A percentile compares a stretch with the other conserved stretches of the same genome.
phyloP scores from a whole-genome alignment of 164 flowering plant species.

The Magnolia sinica region DNA sequence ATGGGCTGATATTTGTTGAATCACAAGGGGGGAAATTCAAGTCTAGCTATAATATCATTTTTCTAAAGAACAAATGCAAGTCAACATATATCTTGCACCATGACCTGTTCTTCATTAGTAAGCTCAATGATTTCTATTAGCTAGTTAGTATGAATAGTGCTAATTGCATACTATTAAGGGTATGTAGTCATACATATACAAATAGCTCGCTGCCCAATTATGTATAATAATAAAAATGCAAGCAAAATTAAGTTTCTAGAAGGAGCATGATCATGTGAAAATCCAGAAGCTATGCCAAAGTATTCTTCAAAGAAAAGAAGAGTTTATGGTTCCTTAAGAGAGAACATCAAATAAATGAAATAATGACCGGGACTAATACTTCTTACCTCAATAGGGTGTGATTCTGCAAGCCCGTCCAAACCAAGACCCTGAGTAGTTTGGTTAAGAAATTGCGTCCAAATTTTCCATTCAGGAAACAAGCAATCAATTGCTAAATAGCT shows the following conservation, averaged over 20 bases:
- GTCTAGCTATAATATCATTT: no score
- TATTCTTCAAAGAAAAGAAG: not conserved
- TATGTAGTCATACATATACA: no score
- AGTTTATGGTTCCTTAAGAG: not conserved
- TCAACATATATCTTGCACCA: no score
- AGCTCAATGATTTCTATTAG: no score
- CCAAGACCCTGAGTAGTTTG: conserved; percentile 78
- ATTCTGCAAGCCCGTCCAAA: conserved; percentile 85
- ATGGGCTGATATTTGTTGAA: no score
- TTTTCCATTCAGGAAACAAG: conserved; percentile 93
- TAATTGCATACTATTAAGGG: no score
- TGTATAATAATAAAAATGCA: no score
- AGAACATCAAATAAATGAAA: not conserved
- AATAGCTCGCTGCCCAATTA: no score
- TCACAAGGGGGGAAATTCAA: no score
- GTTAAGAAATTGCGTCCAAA: conserved; percentile 97
- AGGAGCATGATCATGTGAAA: not conserved
- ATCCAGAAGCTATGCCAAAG: not conserved
- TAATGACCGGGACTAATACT: not conserved
- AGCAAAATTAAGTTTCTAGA: not conserved
- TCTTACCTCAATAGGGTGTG: conserved; percentile 94
- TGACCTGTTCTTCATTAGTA: no score
- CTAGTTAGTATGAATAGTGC: no score
- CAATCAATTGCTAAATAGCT: conserved; percentile 88
- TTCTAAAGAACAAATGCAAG: no score